A percentile compares a stretch with the other conserved stretches of the same genome.
Evolutionary conservation across 2,329 filamentous ascomycete species (phyloP).

Genomic region (Colletotrichum magnum): DNA sequence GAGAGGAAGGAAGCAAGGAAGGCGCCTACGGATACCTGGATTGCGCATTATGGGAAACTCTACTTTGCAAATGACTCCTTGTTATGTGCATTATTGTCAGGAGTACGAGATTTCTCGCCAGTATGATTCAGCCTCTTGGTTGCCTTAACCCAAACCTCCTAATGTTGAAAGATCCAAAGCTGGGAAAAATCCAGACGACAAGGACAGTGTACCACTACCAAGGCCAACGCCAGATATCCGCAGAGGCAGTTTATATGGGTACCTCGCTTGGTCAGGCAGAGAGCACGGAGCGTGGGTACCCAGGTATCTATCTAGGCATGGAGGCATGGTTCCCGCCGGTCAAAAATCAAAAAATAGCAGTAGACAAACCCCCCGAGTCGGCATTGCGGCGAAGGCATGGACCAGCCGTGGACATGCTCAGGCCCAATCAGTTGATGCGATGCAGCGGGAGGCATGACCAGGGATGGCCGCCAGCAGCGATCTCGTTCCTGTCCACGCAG

Average conservation of each 20-base stretch:
- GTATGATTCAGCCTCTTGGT: no score
- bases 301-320: neutral
- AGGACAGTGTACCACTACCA: no score
- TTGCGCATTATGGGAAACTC: neutral
- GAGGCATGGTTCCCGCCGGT: conserved; percentile 1
- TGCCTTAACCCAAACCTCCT: no score
- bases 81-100: no score
- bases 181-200: no score
- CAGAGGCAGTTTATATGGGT: neutral
- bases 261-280: conserved; percentile 2
- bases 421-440: conserved; percentile 14
- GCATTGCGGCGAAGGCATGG: conserved; percentile 11
- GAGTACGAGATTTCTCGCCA: no score
- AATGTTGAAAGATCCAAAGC: no score
- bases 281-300: neutral
- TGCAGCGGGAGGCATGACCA: conserved; percentile 16
- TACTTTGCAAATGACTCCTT: no score
- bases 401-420: neutral
- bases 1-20: no score
- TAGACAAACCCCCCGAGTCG: conserved; percentile 2
- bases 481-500: neutral
- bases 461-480: conserved; percentile 22
- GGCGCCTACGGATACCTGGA: no score
- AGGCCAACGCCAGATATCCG: no score
- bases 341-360: conserved; percentile 16